Conservation (phyloP, 495 filamentous ascomycete genomes). For the Hypomontagnella submonticulosa region DNA sequence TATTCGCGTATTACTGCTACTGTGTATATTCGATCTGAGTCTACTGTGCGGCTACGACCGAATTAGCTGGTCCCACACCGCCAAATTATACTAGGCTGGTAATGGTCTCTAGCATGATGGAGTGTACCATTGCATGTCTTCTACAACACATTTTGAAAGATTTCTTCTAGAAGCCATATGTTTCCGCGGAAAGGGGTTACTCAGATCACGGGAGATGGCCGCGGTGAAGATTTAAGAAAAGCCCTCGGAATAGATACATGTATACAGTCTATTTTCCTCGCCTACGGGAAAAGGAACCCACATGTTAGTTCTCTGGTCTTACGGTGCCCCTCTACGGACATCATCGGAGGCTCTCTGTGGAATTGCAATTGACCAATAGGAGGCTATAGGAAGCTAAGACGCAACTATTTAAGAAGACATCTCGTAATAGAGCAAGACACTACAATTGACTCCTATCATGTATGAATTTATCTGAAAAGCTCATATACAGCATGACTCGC, state of each 20-base stretch:
- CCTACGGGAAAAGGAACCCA: background rate
- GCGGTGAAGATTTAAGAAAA: background rate
- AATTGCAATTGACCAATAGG: constrained; percentile 10
- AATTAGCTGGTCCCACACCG: constrained; percentile 24
- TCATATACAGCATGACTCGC: no score
- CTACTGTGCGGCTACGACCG: constrained; percentile 36
- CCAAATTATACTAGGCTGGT: constrained; percentile 30
- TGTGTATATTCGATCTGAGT: constrained; percentile 24
- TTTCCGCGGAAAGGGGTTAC: background rate
- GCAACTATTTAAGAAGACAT: constrained; percentile 13
- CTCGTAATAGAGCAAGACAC: constrained; percentile 4
- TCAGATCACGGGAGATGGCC: constrained; percentile 2
- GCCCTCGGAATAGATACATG: background rate
- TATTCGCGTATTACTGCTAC: constrained; percentile 41
- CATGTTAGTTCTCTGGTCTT: no score
- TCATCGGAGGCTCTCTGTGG: background rate
- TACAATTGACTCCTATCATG: constrained; percentile 4
- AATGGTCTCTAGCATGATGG: constrained; percentile 1
- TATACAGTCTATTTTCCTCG: background rate
- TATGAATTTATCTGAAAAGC: no score
- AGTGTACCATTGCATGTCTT: constrained; percentile 15
- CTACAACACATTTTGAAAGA: constrained; percentile 1
- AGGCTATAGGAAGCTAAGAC: background rate
- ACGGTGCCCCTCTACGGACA: no score
- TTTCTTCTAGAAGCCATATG: constrained; percentile 22